These are phyloP conservation scores for Agaricus bisporus DNA, from an alignment of 768 basidiomycete species.

Conservation along the genomic window DNA sequence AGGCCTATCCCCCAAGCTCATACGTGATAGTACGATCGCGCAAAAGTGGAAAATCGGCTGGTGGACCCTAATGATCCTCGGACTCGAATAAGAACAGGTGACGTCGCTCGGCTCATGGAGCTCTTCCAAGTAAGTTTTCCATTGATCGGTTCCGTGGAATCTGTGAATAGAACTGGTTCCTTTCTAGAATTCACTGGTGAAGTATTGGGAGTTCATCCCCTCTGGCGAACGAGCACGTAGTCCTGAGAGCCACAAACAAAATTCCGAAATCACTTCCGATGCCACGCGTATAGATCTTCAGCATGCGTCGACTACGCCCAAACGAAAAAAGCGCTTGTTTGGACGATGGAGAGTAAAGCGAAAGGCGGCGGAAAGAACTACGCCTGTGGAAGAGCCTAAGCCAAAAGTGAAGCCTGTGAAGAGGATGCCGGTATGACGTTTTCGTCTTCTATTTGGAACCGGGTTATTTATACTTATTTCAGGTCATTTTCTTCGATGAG, in stretches of 20 bases:
- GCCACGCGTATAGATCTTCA: conserved; percentile 32
- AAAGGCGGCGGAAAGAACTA: conserved; percentile 13
- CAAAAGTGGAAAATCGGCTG: conserved; percentile 61
- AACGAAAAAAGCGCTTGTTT: conserved; percentile 25
- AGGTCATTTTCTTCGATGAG: conserved; percentile 77
- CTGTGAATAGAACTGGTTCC: background rate
- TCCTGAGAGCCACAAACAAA: conserved; percentile 21
- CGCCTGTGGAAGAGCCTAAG: conserved; percentile 25
- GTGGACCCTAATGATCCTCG: conserved; percentile 35
- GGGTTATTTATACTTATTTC: conserved; percentile 3
- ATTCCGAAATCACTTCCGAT: conserved; percentile 28
- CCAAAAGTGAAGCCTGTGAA: conserved; percentile 38
- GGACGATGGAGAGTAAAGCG: conserved; percentile 22
- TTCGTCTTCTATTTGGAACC: background rate
- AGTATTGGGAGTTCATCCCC: conserved; percentile 64
- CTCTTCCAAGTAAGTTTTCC: conserved; percentile 56
- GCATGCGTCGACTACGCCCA: conserved; percentile 18
- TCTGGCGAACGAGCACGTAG: conserved; percentile 16
- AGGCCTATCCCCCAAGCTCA: background rate
- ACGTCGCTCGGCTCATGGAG: conserved; percentile 80
- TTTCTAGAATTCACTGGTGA: conserved; percentile 56
- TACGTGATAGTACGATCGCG: conserved; percentile 59
- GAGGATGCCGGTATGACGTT: conserved; percentile 54
- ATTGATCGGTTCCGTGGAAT: background rate
- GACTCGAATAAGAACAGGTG: conserved; percentile 60